phyloP scores from a whole-genome alignment of 2,329 filamentous ascomycete genomes.

The Macroventuria anomochaeta region DNA sequence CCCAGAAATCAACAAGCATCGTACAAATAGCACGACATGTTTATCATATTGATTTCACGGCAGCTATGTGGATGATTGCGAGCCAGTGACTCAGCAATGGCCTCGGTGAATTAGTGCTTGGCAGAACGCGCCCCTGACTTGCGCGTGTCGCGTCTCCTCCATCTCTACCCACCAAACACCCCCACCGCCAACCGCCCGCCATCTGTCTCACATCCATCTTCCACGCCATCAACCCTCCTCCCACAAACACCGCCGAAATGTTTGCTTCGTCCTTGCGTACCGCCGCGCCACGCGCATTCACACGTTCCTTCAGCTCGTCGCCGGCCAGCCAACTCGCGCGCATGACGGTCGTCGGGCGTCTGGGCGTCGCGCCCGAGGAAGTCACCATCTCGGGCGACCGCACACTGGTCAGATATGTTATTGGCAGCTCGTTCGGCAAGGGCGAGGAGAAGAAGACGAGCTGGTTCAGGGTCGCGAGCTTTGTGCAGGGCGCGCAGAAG shows the following conservation, averaged over 20 bases:
- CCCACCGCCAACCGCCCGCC: slow-evolving; percentile 6
- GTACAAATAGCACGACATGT: background rate
- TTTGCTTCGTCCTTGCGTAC: slow-evolving; percentile 54
- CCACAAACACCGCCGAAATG: slow-evolving; percentile 27
- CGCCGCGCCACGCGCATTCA: slow-evolving; percentile 58
- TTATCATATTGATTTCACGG: background rate
- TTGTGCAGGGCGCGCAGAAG: slow-evolving; percentile 71
- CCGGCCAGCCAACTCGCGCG: slow-evolving; percentile 70
- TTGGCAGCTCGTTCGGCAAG: slow-evolving; percentile 69
- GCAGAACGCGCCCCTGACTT: slow-evolving; percentile 8
- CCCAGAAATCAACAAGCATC: background rate
- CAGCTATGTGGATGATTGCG: background rate
- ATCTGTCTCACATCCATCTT: background rate
- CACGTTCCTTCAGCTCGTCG: slow-evolving; percentile 79
- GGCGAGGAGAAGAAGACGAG: slow-evolving; percentile 76
- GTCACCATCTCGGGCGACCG: slow-evolving; percentile 75
- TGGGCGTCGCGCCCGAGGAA: slow-evolving; percentile 80
- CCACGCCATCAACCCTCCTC: background rate
- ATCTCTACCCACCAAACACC: background rate
- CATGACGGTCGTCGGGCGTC: slow-evolving; percentile 85
- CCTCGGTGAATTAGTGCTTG: background rate
- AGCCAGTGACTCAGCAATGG: slow-evolving; percentile 1
- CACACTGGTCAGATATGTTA: slow-evolving; percentile 77
- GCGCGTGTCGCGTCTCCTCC: slow-evolving; percentile 10
- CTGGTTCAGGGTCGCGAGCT: slow-evolving; percentile 84